Conservation (phyloP, 208 protist genomes). For the Trypanosoma mega region DNA sequence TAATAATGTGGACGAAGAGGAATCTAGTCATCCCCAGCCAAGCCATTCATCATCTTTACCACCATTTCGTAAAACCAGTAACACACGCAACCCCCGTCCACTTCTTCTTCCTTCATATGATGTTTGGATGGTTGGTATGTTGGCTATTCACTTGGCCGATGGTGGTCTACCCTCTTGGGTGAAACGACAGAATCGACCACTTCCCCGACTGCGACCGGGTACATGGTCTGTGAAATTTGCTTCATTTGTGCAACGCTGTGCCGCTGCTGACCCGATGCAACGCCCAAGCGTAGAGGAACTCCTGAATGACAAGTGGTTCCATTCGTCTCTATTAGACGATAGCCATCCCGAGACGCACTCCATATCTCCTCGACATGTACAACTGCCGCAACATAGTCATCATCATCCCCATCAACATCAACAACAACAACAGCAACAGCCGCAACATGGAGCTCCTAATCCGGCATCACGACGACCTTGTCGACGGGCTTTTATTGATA, state of each 20-base stretch:
- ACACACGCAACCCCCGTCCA: conserved; percentile 32
- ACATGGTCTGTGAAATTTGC: conserved; percentile 47
- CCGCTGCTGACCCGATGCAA: conserved; percentile 33
- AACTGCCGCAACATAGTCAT: not conserved
- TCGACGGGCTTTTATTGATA: conserved; percentile 26
- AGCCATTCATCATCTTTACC: not conserved
- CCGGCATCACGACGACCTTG: conserved; percentile 1
- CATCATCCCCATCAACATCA: not conserved
- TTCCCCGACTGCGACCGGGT: conserved; percentile 32
- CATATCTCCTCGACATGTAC: not conserved
- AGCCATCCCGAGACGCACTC: not conserved
- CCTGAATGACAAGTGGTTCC: conserved; percentile 81
- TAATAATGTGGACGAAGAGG: not conserved
- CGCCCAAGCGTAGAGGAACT: conserved; percentile 59
- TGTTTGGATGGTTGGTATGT: conserved; percentile 76
- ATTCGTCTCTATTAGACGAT: conserved; percentile 36
- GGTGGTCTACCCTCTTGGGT: conserved; percentile 38
- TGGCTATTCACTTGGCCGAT: conserved; percentile 69
- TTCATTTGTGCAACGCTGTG: conserved; percentile 64
- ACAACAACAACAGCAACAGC: conserved; percentile 18
- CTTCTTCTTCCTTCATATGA: conserved; percentile 36
- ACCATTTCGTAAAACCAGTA: conserved; percentile 28
- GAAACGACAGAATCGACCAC: conserved; percentile 39
- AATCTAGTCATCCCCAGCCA: conserved; percentile 1
- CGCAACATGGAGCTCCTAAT: not conserved